Base-by-base conservation (phyloP, 163 green algal species). In the Prototheca wickerhamii region DNA sequence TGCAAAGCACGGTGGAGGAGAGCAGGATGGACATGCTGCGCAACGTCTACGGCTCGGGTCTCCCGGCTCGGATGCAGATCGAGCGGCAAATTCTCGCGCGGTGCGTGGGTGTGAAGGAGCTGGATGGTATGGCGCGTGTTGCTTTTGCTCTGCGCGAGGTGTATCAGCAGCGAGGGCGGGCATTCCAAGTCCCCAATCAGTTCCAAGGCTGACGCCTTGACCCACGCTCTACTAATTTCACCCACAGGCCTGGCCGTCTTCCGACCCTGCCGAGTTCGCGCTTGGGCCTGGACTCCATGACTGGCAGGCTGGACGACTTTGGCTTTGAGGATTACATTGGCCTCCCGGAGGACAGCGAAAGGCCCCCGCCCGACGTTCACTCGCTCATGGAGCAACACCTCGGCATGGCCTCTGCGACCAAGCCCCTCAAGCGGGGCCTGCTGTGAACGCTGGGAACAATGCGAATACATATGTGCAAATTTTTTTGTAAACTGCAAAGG, bases 51-150 rank as follows among this genome's bases (percentile, higher is more conserved):
- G 89, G 89, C 31, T 58, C 72, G 4, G 87, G 84, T 4, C 72
- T 95, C n/a, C 86, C 89, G 6, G 84, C 86, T 0, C 76, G 78
- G 26, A 73, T 89, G 58, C 65, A 83, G 44, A 91, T 96, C 31
- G 89, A 96, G 73, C 63, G 67, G 40, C 87, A 96, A 64, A 91
- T 96, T 17, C 73, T 96, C n/a, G 52, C 59, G 52, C 84, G 79
- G 73, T 89, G 56, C 49, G 67, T 12, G 23, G 26, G 5, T 40
- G 30, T 34, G 28, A 28, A 6, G 21, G n/a, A 44, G 8, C 31
- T 34, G 21, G 46, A 3, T 3, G 21, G 46, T 3, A 28, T 26
- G 4, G 30, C 31, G 2, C 31, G 23, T 66, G 61, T 32, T n/a
- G n/a, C n/a, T n/a, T n/a, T n/a, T n/a, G n/a, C n/a, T n/a, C n/a